Evolutionary conservation across 805 yeast genomes (phyloP).

Genomic region (Spathaspora sp.): DNA sequence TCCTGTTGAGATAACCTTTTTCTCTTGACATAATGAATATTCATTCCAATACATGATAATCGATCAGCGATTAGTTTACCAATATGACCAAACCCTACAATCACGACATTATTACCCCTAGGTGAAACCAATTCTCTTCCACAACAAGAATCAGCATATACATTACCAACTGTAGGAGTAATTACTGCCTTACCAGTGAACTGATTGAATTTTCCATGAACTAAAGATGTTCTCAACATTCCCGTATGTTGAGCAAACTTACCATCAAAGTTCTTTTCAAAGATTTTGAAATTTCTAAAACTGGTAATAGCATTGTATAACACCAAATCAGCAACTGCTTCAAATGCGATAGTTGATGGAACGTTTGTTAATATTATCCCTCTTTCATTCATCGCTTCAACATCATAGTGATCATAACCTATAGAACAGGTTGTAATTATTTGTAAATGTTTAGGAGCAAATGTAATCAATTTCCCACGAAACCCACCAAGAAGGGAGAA

Average conservation of each 20-base stretch:
- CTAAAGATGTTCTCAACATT: conserved; percentile 36
- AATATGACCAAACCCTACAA: conserved; percentile 75
- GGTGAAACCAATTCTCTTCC: conserved; percentile 48
- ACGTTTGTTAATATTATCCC: conserved; percentile 60
- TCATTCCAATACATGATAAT: conserved; percentile 58
- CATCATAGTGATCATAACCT: conserved; percentile 53
- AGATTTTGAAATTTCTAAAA: conserved; percentile 43
- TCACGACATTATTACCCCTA: conserved; percentile 53
- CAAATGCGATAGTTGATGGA: conserved; percentile 52
- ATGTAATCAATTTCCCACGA: conserved; percentile 35
- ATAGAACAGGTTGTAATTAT: conserved; percentile 55
- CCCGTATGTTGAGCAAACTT: conserved; percentile 35
- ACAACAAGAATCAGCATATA: conserved; percentile 46
- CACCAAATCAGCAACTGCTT: conserved; percentile 73
- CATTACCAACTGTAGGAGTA: conserved; percentile 7
- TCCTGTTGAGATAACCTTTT: conserved; percentile 33
- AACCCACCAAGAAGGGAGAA: conserved; percentile 53
- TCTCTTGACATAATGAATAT: conserved; percentile 61
- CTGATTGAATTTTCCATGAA: conserved; percentile 34
- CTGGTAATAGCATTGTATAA: conserved; percentile 54
- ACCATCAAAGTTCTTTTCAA: conserved; percentile 40
- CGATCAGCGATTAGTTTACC: conserved; percentile 63
- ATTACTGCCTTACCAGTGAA: conserved; percentile 21
- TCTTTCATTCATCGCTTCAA: conserved; percentile 31
- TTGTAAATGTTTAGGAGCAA: conserved; percentile 42